A percentile compares a stretch with the other conserved stretches of the same genome.
Evolutionary conservation across 1,284 basidiomycete genomes (phyloP).

Genomic region (Mycena sp.): DNA sequence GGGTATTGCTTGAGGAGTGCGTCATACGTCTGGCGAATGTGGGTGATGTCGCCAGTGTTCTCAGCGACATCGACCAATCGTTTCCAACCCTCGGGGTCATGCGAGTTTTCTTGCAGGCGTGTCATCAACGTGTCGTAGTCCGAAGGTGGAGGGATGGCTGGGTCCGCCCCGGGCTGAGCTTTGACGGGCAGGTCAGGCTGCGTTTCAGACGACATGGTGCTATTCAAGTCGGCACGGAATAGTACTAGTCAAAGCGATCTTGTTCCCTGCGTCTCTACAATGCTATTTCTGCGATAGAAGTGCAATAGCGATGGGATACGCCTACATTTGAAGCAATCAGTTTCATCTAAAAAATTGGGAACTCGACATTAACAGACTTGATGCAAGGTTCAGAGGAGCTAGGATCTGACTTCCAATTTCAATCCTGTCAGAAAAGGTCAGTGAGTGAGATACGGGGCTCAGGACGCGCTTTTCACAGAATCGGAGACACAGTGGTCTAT

Average conservation of each 20-base stretch:
- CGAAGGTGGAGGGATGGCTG: constrained; percentile 13
- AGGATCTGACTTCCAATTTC: too few relatives aligned
- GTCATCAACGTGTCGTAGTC: constrained; percentile 25
- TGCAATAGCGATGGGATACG: constrained; percentile 3
- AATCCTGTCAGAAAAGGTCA: too few relatives aligned
- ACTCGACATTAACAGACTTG: constrained; percentile 15
- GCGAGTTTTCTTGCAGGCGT: constrained; percentile 32
- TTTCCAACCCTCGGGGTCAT: constrained; percentile 76
- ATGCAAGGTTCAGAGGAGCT: too few relatives aligned
- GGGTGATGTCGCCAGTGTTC: constrained; percentile 71
- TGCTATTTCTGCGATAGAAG: constrained; percentile 17
- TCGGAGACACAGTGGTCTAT: too few relatives aligned
- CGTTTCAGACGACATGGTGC: too few relatives aligned
- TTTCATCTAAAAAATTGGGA: neutral
- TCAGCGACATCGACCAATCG: constrained; percentile 74
- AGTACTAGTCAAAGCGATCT: too few relatives aligned
- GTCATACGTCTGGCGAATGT: constrained; percentile 77
- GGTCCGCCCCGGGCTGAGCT: constrained; percentile 17
- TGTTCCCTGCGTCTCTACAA: constrained; percentile 27
- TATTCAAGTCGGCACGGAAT: too few relatives aligned
- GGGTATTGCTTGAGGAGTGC: constrained; percentile 80
- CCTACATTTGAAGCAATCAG: constrained; percentile 13
- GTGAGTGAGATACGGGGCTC: too few relatives aligned
- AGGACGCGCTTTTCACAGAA: too few relatives aligned
- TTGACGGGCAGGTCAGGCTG: constrained; percentile 10